A percentile compares a stretch with the other conserved stretches of the same genome.
Evolutionary conservation across 805 yeast species (phyloP).

Genomic region (Suhomyces emberorum): DNA sequence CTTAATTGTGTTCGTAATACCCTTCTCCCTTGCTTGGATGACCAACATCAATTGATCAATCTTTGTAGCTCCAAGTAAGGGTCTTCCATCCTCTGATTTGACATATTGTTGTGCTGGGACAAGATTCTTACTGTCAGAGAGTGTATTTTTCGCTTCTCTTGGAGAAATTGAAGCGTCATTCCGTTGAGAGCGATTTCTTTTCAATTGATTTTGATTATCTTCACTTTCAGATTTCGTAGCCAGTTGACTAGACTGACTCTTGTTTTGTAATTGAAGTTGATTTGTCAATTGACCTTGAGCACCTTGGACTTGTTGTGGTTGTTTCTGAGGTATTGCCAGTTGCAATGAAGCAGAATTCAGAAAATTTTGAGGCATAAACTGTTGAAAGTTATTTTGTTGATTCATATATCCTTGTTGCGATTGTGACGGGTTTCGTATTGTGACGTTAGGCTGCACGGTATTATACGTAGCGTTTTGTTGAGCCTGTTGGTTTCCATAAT

Average conservation of each 20-base stretch:
- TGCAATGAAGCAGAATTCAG: neutral
- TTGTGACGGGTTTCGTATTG: conserved; percentile 8
- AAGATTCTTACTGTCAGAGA: conserved; percentile 20
- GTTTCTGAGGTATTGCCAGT: conserved; percentile 4
- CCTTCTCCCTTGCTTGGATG: conserved; percentile 82
- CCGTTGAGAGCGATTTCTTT: conserved; percentile 1
- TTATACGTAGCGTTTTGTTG: conserved; percentile 1
- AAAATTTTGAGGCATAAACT: conserved; percentile 2
- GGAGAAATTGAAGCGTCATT: neutral
- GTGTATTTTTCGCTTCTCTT: neutral
- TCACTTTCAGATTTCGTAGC: conserved; percentile 1
- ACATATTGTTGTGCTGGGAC: conserved; percentile 47
- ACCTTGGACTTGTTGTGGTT: conserved; percentile 5
- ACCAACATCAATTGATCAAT: conserved; percentile 90
- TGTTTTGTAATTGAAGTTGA: conserved; percentile 6
- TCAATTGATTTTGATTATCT: neutral
- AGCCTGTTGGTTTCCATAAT: conserved; percentile 9
- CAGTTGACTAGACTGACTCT: conserved; percentile 4
- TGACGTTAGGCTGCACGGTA: conserved; percentile 11
- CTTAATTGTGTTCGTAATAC: conserved; percentile 60
- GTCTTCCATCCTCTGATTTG: conserved; percentile 60
- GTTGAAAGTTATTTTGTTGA: conserved; percentile 3
- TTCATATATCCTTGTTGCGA: conserved; percentile 11
- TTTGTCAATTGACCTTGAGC: conserved; percentile 3
- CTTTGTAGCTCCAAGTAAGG: conserved; percentile 79